These are phyloP conservation scores for Coccomyxa sp. DNA, from an alignment of 139 green algal genomes.

Conservation along the genomic window DNA sequence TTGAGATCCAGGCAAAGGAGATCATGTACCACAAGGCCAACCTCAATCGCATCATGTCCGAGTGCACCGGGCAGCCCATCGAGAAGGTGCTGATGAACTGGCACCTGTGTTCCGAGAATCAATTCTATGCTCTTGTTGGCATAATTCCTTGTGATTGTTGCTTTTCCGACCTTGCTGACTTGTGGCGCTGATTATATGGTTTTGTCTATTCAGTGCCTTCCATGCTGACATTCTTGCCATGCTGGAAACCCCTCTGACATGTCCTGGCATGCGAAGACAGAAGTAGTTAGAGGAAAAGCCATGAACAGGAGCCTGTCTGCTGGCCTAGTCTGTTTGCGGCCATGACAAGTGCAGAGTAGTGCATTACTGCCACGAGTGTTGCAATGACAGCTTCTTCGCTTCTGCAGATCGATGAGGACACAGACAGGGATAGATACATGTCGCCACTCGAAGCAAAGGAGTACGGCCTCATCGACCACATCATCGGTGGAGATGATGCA, in stretches of 20 bases:
- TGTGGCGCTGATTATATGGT: not conserved
- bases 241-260: too few relatives aligned
- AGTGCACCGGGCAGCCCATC: conserved; percentile 79
- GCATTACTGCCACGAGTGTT: too few relatives aligned
- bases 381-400: too few relatives aligned
- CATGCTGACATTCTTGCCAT: too few relatives aligned
- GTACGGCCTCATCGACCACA: conserved; percentile 96
- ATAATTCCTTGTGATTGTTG: not conserved
- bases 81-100: conserved; percentile 36
- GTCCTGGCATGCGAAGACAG: too few relatives aligned
- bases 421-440: conserved; percentile 98
- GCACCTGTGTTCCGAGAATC: not conserved
- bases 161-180: not conserved
- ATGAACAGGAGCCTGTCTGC: too few relatives aligned
- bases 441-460: conserved; percentile 89
- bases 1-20: conserved; percentile 78
- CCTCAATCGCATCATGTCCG: conserved; percentile 95
- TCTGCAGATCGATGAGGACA: conserved; percentile 90
- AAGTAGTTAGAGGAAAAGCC: too few relatives aligned
- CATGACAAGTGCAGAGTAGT: too few relatives aligned
- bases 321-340: too few relatives aligned
- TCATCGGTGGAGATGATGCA: conserved; percentile 93
- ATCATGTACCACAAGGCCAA: conserved; percentile 99
- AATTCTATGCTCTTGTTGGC: not conserved
- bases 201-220: not conserved